Evolutionary conservation across 192 early-diverging fungal genomes (phyloP).

Genomic region (Gaertneriomyces sp.): DNA sequence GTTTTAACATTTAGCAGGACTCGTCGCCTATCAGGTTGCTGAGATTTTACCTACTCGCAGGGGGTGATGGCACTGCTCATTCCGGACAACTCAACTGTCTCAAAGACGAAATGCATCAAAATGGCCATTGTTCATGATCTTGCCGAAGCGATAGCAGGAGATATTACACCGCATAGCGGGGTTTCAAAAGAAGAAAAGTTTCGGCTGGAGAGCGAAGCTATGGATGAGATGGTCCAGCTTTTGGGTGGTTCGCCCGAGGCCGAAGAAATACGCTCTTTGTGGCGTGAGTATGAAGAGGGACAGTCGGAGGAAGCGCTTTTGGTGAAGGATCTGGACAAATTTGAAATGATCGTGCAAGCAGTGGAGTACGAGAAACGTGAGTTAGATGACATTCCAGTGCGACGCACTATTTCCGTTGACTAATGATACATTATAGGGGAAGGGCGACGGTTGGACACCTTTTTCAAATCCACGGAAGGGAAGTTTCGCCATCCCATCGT

Average conservation of each 20-base stretch:
- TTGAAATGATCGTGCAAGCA: constrained; percentile 93
- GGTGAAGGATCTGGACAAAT: constrained; percentile 93
- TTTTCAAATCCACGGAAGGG: constrained; percentile 76
- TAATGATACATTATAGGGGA: constrained; percentile 24
- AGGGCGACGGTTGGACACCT: constrained; percentile 60
- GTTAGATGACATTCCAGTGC: background rate
- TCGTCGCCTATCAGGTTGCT: background rate
- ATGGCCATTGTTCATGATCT: constrained; percentile 94
- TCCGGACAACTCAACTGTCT: constrained; percentile 53
- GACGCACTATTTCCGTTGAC: background rate
- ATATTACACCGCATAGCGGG: constrained; percentile 83
- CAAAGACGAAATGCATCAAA: constrained; percentile 43
- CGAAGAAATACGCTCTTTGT: constrained; percentile 70
- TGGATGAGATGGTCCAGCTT: constrained; percentile 55
- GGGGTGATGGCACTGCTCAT: constrained; percentile 80
- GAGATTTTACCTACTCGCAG: constrained; percentile 5
- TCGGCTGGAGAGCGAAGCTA: constrained; percentile 64
- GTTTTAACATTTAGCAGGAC: no score
- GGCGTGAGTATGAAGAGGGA: constrained; percentile 82
- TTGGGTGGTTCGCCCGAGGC: constrained; percentile 56
- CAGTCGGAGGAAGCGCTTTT: constrained; percentile 70
- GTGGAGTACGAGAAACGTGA: constrained; percentile 83
- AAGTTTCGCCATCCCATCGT: constrained; percentile 83
- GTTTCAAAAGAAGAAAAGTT: constrained; percentile 77
- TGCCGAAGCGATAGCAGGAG: constrained; percentile 81